These are phyloP conservation scores for Gynostemma pentaphyllum DNA, from an alignment of 306 rosid species.

Conservation along the genomic window DNA sequence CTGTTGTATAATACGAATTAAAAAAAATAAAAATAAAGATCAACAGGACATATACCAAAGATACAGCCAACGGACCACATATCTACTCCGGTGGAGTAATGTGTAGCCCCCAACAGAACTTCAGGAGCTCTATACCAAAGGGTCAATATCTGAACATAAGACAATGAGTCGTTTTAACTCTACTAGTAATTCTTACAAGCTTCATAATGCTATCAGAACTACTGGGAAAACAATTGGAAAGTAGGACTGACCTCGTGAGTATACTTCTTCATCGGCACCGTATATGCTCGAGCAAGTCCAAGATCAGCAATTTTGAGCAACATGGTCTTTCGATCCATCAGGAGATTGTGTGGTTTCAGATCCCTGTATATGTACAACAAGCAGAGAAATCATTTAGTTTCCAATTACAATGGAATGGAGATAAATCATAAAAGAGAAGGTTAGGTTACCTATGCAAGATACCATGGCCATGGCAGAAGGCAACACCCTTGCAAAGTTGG, in stretches of 20 bases:
- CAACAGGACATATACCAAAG: slow-evolving; percentile 41
- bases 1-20: background rate
- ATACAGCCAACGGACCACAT: slow-evolving; percentile 96
- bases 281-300: slow-evolving; percentile 85
- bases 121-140: slow-evolving; percentile 98
- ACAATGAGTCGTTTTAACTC: background rate
- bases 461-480: slow-evolving; percentile 96
- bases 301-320: slow-evolving; percentile 90
- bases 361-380: slow-evolving; percentile 30
- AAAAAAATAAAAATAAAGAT: background rate
- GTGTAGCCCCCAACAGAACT: slow-evolving; percentile 90
- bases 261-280: slow-evolving; percentile 84
- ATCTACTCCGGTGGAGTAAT: slow-evolving; percentile 91
- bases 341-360: slow-evolving; percentile 89
- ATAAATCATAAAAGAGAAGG: too few relatives aligned
- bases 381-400: background rate
- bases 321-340: slow-evolving; percentile 78
- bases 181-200: too few relatives aligned
- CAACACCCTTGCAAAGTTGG: slow-evolving; percentile 95
- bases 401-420: too few relatives aligned
- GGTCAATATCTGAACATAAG: slow-evolving; percentile 51
- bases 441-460: slow-evolving; percentile 71
- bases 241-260: slow-evolving; percentile 66
- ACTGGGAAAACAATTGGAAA: background rate
- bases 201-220: too few relatives aligned